A percentile compares a stretch with the other conserved stretches of the same genome.
These are phyloP conservation scores for Nicotiana rustica DNA, from an alignment of 305 asterid species.

Conservation along the genomic window DNA sequence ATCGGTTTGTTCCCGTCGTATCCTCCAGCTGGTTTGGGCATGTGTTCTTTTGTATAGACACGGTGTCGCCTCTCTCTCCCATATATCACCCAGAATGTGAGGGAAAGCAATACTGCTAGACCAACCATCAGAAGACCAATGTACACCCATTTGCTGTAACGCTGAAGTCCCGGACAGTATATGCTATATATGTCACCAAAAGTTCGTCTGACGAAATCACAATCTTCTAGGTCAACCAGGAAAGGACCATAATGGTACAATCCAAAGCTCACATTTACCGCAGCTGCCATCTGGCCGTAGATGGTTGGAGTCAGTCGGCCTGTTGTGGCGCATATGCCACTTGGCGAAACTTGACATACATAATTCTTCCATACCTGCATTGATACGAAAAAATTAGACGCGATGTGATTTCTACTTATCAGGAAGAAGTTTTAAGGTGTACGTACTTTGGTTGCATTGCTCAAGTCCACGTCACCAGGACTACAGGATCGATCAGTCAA, in stretches of 20 bases:
- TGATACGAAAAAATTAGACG: not conserved
- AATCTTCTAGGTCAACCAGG: slow-evolving; percentile 73
- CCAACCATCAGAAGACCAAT: slow-evolving; percentile 79
- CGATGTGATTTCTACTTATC: not conserved
- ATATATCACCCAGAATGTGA: slow-evolving; percentile 78
- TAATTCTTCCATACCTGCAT: slow-evolving; percentile 74
- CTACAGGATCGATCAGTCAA: slow-evolving; percentile 66
- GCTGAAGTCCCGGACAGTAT: slow-evolving; percentile 72
- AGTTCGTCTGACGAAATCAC: slow-evolving; percentile 75
- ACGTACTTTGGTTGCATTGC: slow-evolving; percentile 86
- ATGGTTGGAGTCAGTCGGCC: slow-evolving; percentile 77
- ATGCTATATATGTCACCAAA: slow-evolving; percentile 52
- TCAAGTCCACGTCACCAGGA: slow-evolving; percentile 70
- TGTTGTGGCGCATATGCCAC: slow-evolving; percentile 57
- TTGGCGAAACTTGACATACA: slow-evolving; percentile 69
- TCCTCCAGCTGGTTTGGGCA: slow-evolving; percentile 42
- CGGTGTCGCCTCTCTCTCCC: slow-evolving; percentile 90
- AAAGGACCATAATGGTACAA: slow-evolving; percentile 72
- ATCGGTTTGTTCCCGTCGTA: slow-evolving; percentile 44
- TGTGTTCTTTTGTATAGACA: slow-evolving; percentile 69
- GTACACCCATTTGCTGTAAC: slow-evolving; percentile 67
- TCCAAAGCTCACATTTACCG: slow-evolving; percentile 82
- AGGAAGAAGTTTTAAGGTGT: slow-evolving; percentile 28
- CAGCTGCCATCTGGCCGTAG: slow-evolving; percentile 70
- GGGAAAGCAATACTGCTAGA: slow-evolving; percentile 71